phyloP scores from a whole-genome alignment of 1,284 basidiomycete genomes.

The Ustilago sp. region DNA sequence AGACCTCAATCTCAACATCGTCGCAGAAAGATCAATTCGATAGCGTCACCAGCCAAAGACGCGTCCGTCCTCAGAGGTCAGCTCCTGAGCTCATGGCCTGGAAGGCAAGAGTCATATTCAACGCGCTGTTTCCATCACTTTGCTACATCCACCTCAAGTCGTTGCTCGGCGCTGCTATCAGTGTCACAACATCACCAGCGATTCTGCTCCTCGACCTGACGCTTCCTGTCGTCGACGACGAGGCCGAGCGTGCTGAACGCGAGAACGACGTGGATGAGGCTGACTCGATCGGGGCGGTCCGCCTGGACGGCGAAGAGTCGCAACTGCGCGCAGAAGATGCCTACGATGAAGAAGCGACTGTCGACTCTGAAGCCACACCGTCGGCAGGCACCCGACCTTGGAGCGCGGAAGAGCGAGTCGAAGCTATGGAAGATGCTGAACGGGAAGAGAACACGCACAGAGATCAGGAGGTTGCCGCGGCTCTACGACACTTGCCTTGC shows the following conservation, averaged over 20 bases:
- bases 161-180: conserved; percentile 78
- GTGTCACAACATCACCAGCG: conserved; percentile 85
- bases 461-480: conserved; percentile 52
- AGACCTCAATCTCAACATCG: neutral
- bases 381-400: conserved; percentile 13
- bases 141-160: conserved; percentile 81
- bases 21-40: conserved; percentile 27
- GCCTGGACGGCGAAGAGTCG: conserved; percentile 51
- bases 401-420: conserved; percentile 34
- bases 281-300: conserved; percentile 56
- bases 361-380: conserved; percentile 11
- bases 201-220: conserved; percentile 88
- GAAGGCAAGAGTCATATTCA: conserved; percentile 34
- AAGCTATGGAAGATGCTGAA: conserved; percentile 30
- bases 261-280: conserved; percentile 50
- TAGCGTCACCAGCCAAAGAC: conserved; percentile 16
- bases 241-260: conserved; percentile 71
- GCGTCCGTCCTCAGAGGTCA: conserved; percentile 32
- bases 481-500: conserved; percentile 48
- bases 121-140: conserved; percentile 84
- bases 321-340: conserved; percentile 37
- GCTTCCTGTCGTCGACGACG: conserved; percentile 82
- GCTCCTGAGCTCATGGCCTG: conserved; percentile 27
- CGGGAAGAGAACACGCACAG: conserved; percentile 37
- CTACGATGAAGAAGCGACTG: conserved; percentile 17